A percentile compares a stretch with the other conserved stretches of the same genome.
Conservation (phyloP, 441 rosid genomes). For the Arabidopsis lyrata region DNA sequence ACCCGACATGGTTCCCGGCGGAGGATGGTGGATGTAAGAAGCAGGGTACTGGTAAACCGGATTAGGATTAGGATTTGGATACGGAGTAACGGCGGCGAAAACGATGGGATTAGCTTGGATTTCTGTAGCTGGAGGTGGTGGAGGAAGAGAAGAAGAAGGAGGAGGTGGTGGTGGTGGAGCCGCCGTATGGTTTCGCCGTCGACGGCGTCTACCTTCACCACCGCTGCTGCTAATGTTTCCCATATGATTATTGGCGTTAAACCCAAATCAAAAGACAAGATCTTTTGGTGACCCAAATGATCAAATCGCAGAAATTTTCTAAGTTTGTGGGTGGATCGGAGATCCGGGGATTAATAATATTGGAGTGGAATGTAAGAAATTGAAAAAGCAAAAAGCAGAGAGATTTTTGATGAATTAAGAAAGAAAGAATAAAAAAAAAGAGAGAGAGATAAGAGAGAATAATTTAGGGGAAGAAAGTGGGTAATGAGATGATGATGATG, state of each 20-base stretch:
- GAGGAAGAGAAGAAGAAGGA: constrained; percentile 56
- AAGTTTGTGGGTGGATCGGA: constrained; percentile 21
- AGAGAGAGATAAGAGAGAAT: constrained; percentile 46
- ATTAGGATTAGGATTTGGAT: constrained; percentile 64
- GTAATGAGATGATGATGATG: constrained; percentile 39
- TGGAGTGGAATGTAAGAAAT: constrained; percentile 41
- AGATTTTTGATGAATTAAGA: constrained; percentile 22
- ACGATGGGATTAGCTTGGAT: constrained; percentile 72
- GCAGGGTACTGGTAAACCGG: constrained; percentile 74
- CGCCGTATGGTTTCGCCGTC: constrained; percentile 58
- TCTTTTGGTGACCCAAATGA: constrained; percentile 29
- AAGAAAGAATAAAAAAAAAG: not conserved
- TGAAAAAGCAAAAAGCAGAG: constrained; percentile 19
- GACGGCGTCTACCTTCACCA: constrained; percentile 63
- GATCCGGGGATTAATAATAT: constrained; percentile 23
- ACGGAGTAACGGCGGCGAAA: constrained; percentile 89
- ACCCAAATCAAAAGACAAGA: constrained; percentile 1
- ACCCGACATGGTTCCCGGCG: constrained; percentile 55
- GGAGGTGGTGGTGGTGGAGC: constrained; percentile 56
- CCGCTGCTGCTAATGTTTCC: constrained; percentile 72
- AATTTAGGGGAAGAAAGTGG: constrained; percentile 37
- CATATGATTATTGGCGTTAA: constrained; percentile 48
- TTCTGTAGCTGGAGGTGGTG: constrained; percentile 69
- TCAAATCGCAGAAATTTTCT: not conserved
- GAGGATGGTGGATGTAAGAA: constrained; percentile 61